Conservation (phyloP, 306 rosid genomes). For the Hippophae gyantsensis region DNA sequence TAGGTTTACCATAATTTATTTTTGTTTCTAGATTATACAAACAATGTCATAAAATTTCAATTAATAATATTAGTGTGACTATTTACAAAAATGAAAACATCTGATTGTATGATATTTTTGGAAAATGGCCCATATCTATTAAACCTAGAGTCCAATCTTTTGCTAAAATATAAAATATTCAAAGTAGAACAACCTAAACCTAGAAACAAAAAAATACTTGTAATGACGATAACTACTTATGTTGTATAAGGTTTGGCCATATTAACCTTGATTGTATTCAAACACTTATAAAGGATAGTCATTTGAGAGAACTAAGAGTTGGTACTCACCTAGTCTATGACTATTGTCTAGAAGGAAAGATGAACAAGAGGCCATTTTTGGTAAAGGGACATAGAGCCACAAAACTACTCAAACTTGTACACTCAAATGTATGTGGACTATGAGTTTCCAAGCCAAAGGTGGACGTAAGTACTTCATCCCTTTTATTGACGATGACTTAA, state of each 20-base stretch:
- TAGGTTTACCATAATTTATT: too few relatives aligned
- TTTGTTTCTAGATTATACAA: too few relatives aligned
- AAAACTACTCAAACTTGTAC: neutral
- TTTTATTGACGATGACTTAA: neutral
- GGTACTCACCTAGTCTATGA: neutral
- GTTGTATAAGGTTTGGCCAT: neutral
- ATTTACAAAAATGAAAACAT: too few relatives aligned
- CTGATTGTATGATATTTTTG: too few relatives aligned
- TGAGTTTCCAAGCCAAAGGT: neutral
- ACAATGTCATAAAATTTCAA: too few relatives aligned
- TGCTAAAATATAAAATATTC: neutral
- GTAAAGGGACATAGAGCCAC: neutral
- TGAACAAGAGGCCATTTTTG: neutral
- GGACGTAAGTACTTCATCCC: neutral
- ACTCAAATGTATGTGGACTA: neutral
- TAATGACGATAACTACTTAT: neutral
- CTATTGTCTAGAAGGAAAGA: neutral
- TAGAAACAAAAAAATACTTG: neutral
- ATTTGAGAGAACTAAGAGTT: neutral
- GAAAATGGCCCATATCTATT: too few relatives aligned
- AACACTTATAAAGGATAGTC: too few relatives aligned
- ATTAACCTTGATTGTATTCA: neutral
- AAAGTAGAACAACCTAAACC: neutral
- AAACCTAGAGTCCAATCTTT: too few relatives aligned
- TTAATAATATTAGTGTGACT: too few relatives aligned